Base-by-base conservation (phyloP, 768 basidiomycete genomes). In the Collybiopsis luxurians region DNA sequence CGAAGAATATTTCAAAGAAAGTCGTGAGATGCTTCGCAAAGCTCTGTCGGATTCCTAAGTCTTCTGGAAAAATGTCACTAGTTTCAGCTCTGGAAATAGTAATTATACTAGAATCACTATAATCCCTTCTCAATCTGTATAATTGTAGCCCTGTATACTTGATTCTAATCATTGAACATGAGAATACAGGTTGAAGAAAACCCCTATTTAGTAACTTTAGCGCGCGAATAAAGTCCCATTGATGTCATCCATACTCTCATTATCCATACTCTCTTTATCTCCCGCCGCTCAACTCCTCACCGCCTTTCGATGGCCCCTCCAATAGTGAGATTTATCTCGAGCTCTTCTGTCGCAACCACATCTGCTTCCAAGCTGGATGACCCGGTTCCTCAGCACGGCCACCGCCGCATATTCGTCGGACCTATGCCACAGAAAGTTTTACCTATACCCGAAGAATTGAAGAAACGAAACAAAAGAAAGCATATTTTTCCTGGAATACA, bases 401-500 rank as follows among this genome's bases (percentile, higher is more conserved):
- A 73, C 58, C 75, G 75, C 54, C 79, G 91, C 28, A 68, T 86
- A 52, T 92, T 92, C 69, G 75, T 93, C 43, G 91, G 91, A 0
- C 87, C 90, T 3, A 78, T 92, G 75, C 90, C 89, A 12, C 84
- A 86, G 64, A 81, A 77, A 55, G 75, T 83, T 55, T 69, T 82
- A 54, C 70, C 70, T 3, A 69, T 67, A 10, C 44, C 72, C 44
- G 76, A 82, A 60, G 67, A 66, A n/a, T 64, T 63, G n/a, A 44
- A 55, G 55, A 67, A 59, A 51, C 63, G 49, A 50, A 70, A 71
- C 61, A 71, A 62, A 63, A 53, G 66, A 56, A 64, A 59, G 56
- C 24, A 59, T 56, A 59, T 62, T 63, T 58, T 46, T 23, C 42
- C 52, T n/a, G 52, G 13, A 27, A 52, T 42, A 19, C 6, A 42